Evolutionary conservation across 106 monocot genomes (phyloP), one percentile per base, ranked within the genome.

Genomic region (Amphibolis antarctica): DNA sequence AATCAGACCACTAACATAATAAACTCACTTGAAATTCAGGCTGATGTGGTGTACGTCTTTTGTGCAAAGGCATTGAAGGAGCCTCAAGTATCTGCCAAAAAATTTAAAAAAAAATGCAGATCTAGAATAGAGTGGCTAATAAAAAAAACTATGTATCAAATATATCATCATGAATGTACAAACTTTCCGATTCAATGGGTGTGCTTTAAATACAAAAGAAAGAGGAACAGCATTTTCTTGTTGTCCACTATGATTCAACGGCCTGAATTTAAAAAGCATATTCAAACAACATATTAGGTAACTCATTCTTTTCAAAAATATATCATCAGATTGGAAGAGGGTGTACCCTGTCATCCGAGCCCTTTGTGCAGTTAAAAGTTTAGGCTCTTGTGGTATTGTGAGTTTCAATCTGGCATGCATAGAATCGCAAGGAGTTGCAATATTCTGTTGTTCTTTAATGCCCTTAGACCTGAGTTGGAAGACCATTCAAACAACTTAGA

Each of bases 331-430:
- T 67, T 1, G 26, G 42, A 46, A 11, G 22, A 24, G 15, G 25
- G 11, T 45, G 62, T 45, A 75, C 74, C 80, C 72, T 44, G 76
- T 68, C 44, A 67, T 75, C 66, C 73, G 66, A 28, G 89, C 94
- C 53, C 94, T 77, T 64, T 69, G 72, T 65, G 80, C 77, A 10
- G 94, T 96, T 78, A 74, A 77, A 44, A 96, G 75, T 29, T 82
- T 78, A 65, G 89, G 89, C 62, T 89, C 84, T 74, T 70, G 81
- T 11, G 89, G 94, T 68, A 89, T 76, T 22, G 94, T 96, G 28
- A 86, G 46, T 67, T 74, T 96, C 49, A 75, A 53, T 63, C 68
- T 96, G 59, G 71, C 29, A 47, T 17, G 42, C 26, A 56, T 63
- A 64, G 55, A 60, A 81, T 66, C 68, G 22, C 59, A 43, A 49